Evolutionary conservation across 192 early-diverging fungal species (phyloP), one percentile per base, ranked within the genome.

Genomic region (Chytriomyces confervae): DNA sequence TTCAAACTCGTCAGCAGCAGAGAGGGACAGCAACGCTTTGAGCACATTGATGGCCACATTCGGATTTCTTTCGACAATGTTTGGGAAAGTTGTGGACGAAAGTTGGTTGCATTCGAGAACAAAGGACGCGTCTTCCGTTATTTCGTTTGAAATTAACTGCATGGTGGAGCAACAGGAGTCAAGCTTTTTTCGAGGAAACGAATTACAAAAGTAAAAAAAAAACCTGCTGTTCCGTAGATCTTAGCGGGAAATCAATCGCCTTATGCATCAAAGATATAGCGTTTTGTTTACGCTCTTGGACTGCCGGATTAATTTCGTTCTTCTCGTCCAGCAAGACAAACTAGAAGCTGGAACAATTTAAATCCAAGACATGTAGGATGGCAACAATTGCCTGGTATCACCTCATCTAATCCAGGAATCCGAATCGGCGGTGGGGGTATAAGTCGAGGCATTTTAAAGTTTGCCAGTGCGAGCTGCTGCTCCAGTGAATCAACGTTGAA

Each of bases 1-100:
- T 7, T 7, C 7, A 82, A 36, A 85, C 84, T 85, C 76, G 47
- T 69, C 62, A 70, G 84, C 62, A 61, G 82, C 69, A 16, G 50
- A 57, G 20, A 76, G 61, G 9, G 47, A 45, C 43, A 73, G 53
- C 27, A 88, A 76, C 36, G 76, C 66, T 44, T 78, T 53, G 3
- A 88, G 65, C 16, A 74, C 66, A 49, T 83, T 81, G 16, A 75
- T 67, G 6, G 85, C 85, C 18, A 88, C 45, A 9, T 63, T 81
- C 27, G 81, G 83, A 64, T 88, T 88, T 73, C 79, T 83, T 61
- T 88, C 85, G 47, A 86, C 79, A 29, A 88, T 72, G 46, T 80
- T 69, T 13, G 85, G 81, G 23, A 88, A 69, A 4, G n/a, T 64
- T 27, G 62, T 64, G 1, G n/a, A 29, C 20, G 62, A 29, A 6